Evolutionary conservation across 2,329 filamentous ascomycete genomes (phyloP), one percentile per base, ranked within the genome.

Genomic region (Colletotrichum spinosum): DNA sequence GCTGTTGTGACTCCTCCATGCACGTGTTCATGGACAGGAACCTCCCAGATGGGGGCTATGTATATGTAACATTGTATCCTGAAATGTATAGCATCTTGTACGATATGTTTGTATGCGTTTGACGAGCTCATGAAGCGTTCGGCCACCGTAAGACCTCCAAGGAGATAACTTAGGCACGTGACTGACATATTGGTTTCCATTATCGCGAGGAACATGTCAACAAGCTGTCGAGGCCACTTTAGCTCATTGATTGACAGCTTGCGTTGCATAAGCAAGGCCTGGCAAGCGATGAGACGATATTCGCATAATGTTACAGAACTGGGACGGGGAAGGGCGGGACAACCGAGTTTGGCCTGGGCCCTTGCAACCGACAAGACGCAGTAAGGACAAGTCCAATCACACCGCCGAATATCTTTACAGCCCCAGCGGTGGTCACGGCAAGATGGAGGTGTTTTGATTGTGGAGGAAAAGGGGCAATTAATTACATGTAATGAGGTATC

Each of bases 1-100:
- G 7, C 46, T 41, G 35, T 49, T 57, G 33, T 57, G 48, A 42
- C 25, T 25, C 25, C 25, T 25, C 25, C 25, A 25, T 25, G 25
- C 25, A 25, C 25, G 25, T 25, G 25, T 25, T 25, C 25, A 25
- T 25, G 25, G 25, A 25, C 25, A 25, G 25, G 25, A 25, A 25
- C 25, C 25, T 25, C 25, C 25, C 25, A 25, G 25, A 25, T 25
- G 25, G 25, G 25, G 25, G 25, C 25, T 25, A 25, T 25, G 25
- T 25, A 25, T 25, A 57, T 63, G 63, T 63, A 63, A 33, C 48
- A 66, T 17, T 66, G 63, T 63, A 66, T 63, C 59, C 58, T 63
- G 53, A 63, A 52, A 63, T 63, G 63, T 66, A 63, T 63, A 66
- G 63, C 56, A 51, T 25, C 63, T 66, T 66, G 63, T 66, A 66